These are phyloP conservation scores for Yamadazyma diospyri DNA, from an alignment of 1,139 yeast species.

Conservation along the genomic window DNA sequence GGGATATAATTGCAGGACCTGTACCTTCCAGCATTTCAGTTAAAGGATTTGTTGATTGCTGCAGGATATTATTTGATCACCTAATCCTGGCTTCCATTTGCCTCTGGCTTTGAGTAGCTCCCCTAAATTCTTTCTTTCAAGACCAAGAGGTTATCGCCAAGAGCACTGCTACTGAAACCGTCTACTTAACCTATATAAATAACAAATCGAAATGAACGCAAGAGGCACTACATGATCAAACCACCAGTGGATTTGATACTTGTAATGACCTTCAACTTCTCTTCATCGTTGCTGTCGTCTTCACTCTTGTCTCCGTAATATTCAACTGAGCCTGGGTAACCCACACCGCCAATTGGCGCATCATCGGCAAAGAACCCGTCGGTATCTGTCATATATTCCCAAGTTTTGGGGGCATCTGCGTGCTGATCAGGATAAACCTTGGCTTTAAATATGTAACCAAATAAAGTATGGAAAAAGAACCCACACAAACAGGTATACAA, in stretches of 20 bases:
- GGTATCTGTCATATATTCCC: constrained; percentile 17
- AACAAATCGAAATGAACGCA: too few species aligned
- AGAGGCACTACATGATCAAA: constrained; percentile 4
- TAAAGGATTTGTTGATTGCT: too few species aligned
- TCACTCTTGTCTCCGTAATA: constrained; percentile 9
- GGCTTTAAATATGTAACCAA: constrained; percentile 14
- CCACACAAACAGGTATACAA: constrained; percentile 15
- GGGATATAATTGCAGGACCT: too few species aligned
- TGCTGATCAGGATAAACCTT: constrained; percentile 14
- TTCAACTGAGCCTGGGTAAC: constrained; percentile 14
- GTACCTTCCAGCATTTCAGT: too few species aligned
- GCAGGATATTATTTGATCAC: too few species aligned
- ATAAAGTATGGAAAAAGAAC: constrained; percentile 12
- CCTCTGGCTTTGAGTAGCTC: too few species aligned
- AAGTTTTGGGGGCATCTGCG: constrained; percentile 15
- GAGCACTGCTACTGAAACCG: too few species aligned
- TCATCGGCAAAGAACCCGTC: constrained; percentile 19
- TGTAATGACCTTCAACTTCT: constrained; percentile 15
- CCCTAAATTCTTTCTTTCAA: too few species aligned
- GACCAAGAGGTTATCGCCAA: too few species aligned
- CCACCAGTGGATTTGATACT: constrained; percentile 13
- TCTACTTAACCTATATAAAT: too few species aligned
- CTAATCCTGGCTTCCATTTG: too few species aligned
- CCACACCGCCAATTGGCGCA: constrained; percentile 15
- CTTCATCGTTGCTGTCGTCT: constrained; percentile 10